Conservation (phyloP, 345 rosid genomes). For the Eucalyptus guilfoylei region DNA sequence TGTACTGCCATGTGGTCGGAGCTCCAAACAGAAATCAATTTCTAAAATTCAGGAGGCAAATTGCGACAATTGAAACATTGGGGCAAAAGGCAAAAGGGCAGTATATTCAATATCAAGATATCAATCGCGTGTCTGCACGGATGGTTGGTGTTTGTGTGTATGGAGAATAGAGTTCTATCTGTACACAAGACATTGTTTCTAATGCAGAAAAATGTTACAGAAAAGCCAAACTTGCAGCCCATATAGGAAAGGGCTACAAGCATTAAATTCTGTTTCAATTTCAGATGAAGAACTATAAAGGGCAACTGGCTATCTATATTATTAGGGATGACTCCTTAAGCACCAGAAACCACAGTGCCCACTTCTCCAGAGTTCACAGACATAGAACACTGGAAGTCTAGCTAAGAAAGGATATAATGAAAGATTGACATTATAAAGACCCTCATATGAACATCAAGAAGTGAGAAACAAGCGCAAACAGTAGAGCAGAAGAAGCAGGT, state of each 20-base stretch:
- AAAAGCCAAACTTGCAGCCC: not conserved
- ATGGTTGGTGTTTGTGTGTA: not conserved
- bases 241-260: not conserved
- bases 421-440: not conserved
- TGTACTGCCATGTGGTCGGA: not conserved
- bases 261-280: not conserved
- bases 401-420: not conserved
- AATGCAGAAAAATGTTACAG: not conserved
- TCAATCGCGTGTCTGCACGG: not conserved
- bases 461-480: not conserved
- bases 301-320: constrained; percentile 14
- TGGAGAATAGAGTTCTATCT: not conserved
- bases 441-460: not conserved
- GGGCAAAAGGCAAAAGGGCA: not conserved
- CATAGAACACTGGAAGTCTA: not conserved
- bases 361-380: constrained; percentile 7
- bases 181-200: not conserved
- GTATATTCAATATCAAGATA: not conserved
- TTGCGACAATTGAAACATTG: not conserved
- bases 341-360: constrained; percentile 22
- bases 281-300: not conserved
- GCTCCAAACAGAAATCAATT: not conserved
- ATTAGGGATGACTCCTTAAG: not conserved
- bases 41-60: not conserved
- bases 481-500: not conserved